Evolutionary conservation across 2,329 filamentous ascomycete species (phyloP).

Genomic region (Trichoderma hamatum): DNA sequence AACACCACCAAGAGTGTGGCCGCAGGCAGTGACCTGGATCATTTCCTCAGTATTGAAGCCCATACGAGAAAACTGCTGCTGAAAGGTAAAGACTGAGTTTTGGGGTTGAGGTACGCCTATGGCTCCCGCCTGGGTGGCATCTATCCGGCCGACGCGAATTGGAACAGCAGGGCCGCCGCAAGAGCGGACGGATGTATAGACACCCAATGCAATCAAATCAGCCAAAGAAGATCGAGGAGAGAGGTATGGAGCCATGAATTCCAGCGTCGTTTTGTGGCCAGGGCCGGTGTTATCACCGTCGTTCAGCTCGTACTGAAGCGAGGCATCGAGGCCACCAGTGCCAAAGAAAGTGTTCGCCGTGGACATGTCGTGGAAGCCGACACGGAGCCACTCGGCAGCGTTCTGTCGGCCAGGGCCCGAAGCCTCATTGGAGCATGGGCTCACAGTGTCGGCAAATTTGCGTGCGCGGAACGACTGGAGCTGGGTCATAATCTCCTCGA

Average conservation of each 20-base stretch:
- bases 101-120: constrained; percentile 60
- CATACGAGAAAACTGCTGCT: constrained; percentile 59
- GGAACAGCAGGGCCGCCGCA: constrained; percentile 61
- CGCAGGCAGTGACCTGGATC: constrained; percentile 63
- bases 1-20: constrained; percentile 63
- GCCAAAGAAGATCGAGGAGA: constrained; percentile 55
- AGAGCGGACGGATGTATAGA: constrained; percentile 60
- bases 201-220: constrained; percentile 61
- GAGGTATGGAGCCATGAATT: constrained; percentile 57
- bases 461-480: constrained; percentile 57
- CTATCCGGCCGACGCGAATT: constrained; percentile 56
- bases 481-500: constrained; percentile 67
- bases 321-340: constrained; percentile 61
- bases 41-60: constrained; percentile 60
- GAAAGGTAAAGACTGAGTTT: constrained; percentile 55
- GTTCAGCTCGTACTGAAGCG: constrained; percentile 60
- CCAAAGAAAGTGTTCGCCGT: constrained; percentile 53
- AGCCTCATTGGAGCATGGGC: constrained; percentile 58
- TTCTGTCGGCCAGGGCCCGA: constrained; percentile 59
- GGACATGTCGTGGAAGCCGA: constrained; percentile 65
- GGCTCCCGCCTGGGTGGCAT: constrained; percentile 53
- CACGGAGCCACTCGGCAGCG: constrained; percentile 64
- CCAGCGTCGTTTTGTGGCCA: constrained; percentile 56
- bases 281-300: constrained; percentile 60
- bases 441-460: constrained; percentile 59